Evolutionary conservation across 176 grass and related monocot species (phyloP), one percentile per base, ranked within the genome.

Genomic region (Cocos nucifera): DNA sequence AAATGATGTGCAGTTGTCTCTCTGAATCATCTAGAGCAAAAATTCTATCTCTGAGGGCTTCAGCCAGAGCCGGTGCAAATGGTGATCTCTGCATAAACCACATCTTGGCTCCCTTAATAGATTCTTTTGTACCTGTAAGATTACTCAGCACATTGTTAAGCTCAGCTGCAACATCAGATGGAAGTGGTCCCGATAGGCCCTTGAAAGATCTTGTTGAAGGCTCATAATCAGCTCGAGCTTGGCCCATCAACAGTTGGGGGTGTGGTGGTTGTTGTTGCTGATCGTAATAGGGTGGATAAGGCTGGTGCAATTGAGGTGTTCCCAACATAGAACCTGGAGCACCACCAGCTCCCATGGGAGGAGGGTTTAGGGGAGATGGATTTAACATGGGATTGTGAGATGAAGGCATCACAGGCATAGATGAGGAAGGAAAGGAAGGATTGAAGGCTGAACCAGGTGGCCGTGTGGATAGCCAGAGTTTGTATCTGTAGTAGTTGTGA

Each of bases 91-190:
- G 87, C 84, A 98, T 83, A 72, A 89, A 98, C 93, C 93, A 98
- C 19, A 60, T 49, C 77, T 98, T 98, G 35, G 93, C 79, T 0
- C 84, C 93, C 76, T 98, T 98, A 71, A 98, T 98, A 5, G 93
- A 92, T 69, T 98, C 93, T 57, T 92, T 98, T 2, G 87, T 98
- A 63, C 88, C 93, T 73, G 77, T 89, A n/a, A 98, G 76, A 70
- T 80, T 90, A 60, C 5, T 63, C 30, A 98, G 70, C 23, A 91
- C 84, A 0, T 73, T 79, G 14, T 86, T 78, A 63, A 92, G 76
- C 75, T 98, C 93, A 4, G 87, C 84, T 50, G 84, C 88, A 14
- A 98, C 93, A 78, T 92, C 88, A 17, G 65, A 32, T 0, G 93
- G 93, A 59, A 98, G 84, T 28, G 78, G 78, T 17, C 87, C 92